Conservation (phyloP, 306 rosid species). For the Herpetospermum pedunculosum region DNA sequence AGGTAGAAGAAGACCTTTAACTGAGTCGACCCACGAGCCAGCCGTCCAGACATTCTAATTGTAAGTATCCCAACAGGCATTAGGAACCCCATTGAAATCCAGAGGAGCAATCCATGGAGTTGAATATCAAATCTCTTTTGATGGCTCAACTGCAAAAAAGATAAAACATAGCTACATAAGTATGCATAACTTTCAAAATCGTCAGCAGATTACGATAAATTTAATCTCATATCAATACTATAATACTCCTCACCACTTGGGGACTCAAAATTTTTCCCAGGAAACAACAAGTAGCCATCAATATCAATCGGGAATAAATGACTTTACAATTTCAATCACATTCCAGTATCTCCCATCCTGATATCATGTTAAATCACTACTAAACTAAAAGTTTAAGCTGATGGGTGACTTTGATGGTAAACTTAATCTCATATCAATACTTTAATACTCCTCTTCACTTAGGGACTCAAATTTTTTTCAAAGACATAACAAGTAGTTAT, state of each 20-base stretch:
- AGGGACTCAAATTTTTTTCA: too few relatives aligned
- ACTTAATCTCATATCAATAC: too few relatives aligned
- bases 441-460: too few relatives aligned
- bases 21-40: conserved; percentile 37
- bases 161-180: too few relatives aligned
- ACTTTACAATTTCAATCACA: too few relatives aligned
- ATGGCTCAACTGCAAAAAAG: conserved; percentile 40
- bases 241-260: not conserved
- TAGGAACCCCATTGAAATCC: conserved; percentile 76
- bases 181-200: not conserved
- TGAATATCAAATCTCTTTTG: conserved; percentile 44
- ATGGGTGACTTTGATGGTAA: too few relatives aligned
- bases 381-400: too few relatives aligned
- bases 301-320: too few relatives aligned
- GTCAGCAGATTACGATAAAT: not conserved
- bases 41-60: conserved; percentile 44
- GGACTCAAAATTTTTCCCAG: not conserved
- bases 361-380: too few relatives aligned
- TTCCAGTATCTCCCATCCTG: too few relatives aligned
- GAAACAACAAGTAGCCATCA: too few relatives aligned
- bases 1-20: conserved; percentile 57
- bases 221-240: not conserved
- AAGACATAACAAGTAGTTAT: too few relatives aligned
- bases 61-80: conserved; percentile 76
- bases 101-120: conserved; percentile 72